phyloP scores from a whole-genome alignment of 208 protist species.

The Leishmania martiniquensis region DNA sequence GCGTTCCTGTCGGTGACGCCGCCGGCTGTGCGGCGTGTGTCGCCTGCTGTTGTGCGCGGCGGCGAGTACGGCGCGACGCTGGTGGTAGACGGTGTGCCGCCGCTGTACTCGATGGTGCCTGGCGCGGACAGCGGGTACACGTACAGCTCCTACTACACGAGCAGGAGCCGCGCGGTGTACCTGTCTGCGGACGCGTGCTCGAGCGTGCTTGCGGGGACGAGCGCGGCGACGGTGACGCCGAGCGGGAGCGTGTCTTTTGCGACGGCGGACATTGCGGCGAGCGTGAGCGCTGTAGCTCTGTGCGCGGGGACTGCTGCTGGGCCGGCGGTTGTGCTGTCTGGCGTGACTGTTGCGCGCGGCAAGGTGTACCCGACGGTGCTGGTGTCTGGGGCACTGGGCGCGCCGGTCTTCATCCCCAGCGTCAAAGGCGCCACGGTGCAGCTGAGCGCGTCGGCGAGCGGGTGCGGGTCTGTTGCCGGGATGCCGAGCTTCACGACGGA shows the following conservation, averaged over 20 bases:
- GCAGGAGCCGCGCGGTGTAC: slow-evolving; percentile 45
- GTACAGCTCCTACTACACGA: slow-evolving; percentile 43
- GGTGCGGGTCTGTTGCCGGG: slow-evolving; percentile 24
- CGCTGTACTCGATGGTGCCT: slow-evolving; percentile 61
- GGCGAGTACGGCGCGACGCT: slow-evolving; percentile 51
- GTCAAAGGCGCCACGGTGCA: slow-evolving; percentile 42
- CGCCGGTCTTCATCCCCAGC: slow-evolving; percentile 53
- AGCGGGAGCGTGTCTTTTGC: slow-evolving; percentile 30
- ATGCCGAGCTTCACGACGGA: slow-evolving; percentile 58
- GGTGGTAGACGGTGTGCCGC: slow-evolving; percentile 25
- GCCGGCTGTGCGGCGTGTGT: slow-evolving; percentile 33
- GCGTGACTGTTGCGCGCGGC: slow-evolving; percentile 38
- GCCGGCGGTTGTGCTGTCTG: neutral
- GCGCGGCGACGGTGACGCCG: slow-evolving; percentile 21
- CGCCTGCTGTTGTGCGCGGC: slow-evolving; percentile 51
- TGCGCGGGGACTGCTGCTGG: slow-evolving; percentile 55
- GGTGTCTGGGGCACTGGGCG: slow-evolving; percentile 36
- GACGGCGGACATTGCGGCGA: slow-evolving; percentile 24
- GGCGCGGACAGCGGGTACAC: slow-evolving; percentile 40
- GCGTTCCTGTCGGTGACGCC: slow-evolving; percentile 56
- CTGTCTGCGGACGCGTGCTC: slow-evolving; percentile 44
- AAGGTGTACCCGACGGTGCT: slow-evolving; percentile 55
- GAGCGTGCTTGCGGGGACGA: slow-evolving; percentile 27
- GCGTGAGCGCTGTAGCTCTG: slow-evolving; percentile 31
- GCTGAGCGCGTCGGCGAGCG: slow-evolving; percentile 33